Conservation (phyloP, 768 basidiomycete species). For the Tephrocybe sp. region DNA sequence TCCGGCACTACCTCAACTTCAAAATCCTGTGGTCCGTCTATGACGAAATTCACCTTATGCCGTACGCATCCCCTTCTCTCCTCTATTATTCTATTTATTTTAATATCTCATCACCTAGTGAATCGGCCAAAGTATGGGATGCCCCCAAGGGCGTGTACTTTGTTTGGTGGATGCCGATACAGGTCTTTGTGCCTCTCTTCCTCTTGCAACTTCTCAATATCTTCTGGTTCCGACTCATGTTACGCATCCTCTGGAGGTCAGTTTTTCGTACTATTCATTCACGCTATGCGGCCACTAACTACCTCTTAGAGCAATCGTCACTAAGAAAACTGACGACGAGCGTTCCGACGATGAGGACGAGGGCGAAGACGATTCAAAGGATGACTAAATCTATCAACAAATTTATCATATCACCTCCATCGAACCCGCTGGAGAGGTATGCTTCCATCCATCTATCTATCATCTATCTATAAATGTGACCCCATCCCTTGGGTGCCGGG, state of each 20-base stretch:
- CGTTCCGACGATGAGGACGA: conserved; percentile 81
- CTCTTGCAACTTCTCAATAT: conserved; percentile 83
- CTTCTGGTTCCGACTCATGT: conserved; percentile 91
- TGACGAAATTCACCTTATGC: conserved; percentile 72
- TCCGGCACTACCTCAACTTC: conserved; percentile 91
- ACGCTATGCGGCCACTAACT: neutral
- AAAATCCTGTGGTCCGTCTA: conserved; percentile 87
- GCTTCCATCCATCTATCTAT: too few relatives aligned
- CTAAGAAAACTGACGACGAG: conserved; percentile 56
- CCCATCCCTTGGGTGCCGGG: too few relatives aligned
- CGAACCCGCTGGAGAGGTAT: too few relatives aligned
- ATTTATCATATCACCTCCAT: too few relatives aligned
- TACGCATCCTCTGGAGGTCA: conserved; percentile 73
- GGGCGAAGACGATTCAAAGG: conserved; percentile 31
- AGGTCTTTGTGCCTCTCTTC: conserved; percentile 74
- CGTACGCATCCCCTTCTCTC: conserved; percentile 47
- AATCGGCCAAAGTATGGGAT: conserved; percentile 54
- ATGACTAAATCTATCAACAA: too few relatives aligned
- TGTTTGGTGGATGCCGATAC: conserved; percentile 76
- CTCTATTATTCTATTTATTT: too few relatives aligned
- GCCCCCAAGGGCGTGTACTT: conserved; percentile 70
- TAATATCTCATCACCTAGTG: too few relatives aligned
- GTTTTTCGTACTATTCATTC: conserved; percentile 25
- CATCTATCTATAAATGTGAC: too few relatives aligned
- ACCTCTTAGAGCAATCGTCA: conserved; percentile 50